These are phyloP conservation scores for Saccharomyces hybrid DNA, from an alignment of 1,139 yeast species.

Conservation along the genomic window DNA sequence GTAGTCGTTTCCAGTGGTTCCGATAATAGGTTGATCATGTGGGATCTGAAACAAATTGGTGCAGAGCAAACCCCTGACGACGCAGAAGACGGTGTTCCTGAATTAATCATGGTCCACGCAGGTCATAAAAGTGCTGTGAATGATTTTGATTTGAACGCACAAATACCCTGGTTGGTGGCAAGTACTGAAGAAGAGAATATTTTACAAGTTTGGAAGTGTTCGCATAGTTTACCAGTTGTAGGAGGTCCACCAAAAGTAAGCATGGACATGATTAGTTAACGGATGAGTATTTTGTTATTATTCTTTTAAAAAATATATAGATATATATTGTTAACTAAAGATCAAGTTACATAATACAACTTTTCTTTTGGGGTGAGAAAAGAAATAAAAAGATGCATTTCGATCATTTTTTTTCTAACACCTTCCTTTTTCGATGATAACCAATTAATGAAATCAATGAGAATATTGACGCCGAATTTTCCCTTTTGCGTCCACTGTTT, in stretches of 20 bases:
- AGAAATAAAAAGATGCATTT: background rate
- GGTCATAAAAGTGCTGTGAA: conserved; percentile 74
- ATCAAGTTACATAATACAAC: background rate
- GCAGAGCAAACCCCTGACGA: conserved; percentile 75
- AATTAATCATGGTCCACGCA: conserved; percentile 77
- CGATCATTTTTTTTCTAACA: background rate
- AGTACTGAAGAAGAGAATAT: conserved; percentile 71
- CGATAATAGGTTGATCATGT: conserved; percentile 62
- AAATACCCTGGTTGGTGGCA: conserved; percentile 63
- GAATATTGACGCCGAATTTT: conserved; percentile 53
- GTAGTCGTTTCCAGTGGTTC: conserved; percentile 65
- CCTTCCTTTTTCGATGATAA: conserved; percentile 39
- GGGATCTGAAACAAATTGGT: conserved; percentile 70
- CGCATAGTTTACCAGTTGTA: conserved; percentile 40
- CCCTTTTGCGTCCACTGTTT: conserved; percentile 54
- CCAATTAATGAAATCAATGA: conserved; percentile 80
- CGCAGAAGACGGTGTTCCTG: conserved; percentile 78
- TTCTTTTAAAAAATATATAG: background rate
- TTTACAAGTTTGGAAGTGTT: conserved; percentile 69
- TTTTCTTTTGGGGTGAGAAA: background rate
- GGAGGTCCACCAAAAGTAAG: conserved; percentile 20
- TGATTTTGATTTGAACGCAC: conserved; percentile 62
- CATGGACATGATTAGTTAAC: conserved; percentile 16
- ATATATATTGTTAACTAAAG: background rate
- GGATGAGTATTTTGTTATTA: conserved; percentile 2